phyloP scores from a whole-genome alignment of 495 filamentous ascomycete genomes.

The Penicillium robsamsonii region DNA sequence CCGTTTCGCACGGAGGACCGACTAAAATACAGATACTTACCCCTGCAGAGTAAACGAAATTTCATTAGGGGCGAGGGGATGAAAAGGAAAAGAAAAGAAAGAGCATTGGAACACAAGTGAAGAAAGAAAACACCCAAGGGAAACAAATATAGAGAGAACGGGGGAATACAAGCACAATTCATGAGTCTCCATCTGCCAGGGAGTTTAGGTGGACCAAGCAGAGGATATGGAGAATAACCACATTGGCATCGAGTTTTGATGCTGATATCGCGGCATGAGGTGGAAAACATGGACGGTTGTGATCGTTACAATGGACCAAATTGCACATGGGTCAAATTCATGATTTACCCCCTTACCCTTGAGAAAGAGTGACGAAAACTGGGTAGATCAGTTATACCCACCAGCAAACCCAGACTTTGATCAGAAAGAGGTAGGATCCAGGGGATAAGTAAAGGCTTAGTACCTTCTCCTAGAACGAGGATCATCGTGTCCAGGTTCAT shows the following conservation, averaged over 20 bases:
- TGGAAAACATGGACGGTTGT: conserved; percentile 6
- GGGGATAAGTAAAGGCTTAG: conserved; percentile 42
- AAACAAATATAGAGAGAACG: conserved; percentile 24
- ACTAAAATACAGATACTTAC: conserved; percentile 55
- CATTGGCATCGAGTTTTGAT: conserved; percentile 5
- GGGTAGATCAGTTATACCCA: conserved; percentile 48
- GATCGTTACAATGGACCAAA: conserved; percentile 9
- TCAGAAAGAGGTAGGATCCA: conserved; percentile 18
- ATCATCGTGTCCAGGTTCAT: conserved; percentile 65
- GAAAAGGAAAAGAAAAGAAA: conserved; percentile 22
- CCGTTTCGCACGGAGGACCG: conserved; percentile 25
- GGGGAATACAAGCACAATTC: conserved; percentile 24
- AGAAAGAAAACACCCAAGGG: conserved; percentile 18
- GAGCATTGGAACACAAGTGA: conserved; percentile 19
- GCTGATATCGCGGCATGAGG: conserved; percentile 5
- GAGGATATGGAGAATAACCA: conserved; percentile 4
- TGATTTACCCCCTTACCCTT: conserved; percentile 58
- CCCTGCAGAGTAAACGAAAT: conserved; percentile 20
- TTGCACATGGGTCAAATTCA: conserved; percentile 12
- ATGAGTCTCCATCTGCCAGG: conserved; percentile 6
- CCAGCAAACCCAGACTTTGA: conserved; percentile 43
- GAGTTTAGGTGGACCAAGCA: conserved; percentile 13
- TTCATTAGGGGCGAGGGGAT: conserved; percentile 11
- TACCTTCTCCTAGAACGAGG: conserved; percentile 77
- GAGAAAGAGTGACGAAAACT: conserved; percentile 50